Percentiles rank a stretch among this genome's conserved stretches.
Conservation (phyloP, 192 early-diverging fungal species). For the Linnemannia exigua region DNA sequence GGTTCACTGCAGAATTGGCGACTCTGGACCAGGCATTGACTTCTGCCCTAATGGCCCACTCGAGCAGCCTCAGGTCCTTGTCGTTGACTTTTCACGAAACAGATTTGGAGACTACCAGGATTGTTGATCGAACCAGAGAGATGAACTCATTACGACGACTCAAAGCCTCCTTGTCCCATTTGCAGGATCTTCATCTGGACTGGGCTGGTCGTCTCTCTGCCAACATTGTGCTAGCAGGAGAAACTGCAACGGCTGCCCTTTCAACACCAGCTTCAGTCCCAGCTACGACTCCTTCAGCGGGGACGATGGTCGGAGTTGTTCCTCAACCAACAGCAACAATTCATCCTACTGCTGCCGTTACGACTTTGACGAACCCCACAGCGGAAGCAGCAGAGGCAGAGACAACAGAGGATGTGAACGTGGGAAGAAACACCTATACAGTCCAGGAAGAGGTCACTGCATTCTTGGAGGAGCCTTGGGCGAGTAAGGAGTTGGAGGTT, state of each 20-base stretch:
- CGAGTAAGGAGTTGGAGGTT: background rate
- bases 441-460: slow-evolving; percentile 21
- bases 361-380: background rate
- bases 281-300: background rate
- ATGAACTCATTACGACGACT: slow-evolving; percentile 21
- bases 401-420: background rate
- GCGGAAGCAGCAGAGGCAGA: background rate
- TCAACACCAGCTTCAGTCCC: slow-evolving; percentile 1
- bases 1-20: slow-evolving; percentile 29
- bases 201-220: slow-evolving; percentile 24
- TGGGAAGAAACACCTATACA: background rate
- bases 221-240: background rate
- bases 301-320: background rate
- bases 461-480: slow-evolving; percentile 32
- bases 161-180: slow-evolving; percentile 13
- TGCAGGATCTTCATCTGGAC: slow-evolving; percentile 18
- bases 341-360: background rate
- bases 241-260: background rate
- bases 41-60: slow-evolving; percentile 20
- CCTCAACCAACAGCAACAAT: background rate
- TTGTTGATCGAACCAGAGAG: slow-evolving; percentile 19
- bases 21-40: slow-evolving; percentile 18
- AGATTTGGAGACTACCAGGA: background rate
- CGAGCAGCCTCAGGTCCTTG: background rate
- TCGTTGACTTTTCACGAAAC: slow-evolving; percentile 17